A percentile compares a stretch with the other conserved stretches of the same genome.
Conservation (phyloP, 2,329 filamentous ascomycete species). For the Albophoma yamanashiensis region DNA sequence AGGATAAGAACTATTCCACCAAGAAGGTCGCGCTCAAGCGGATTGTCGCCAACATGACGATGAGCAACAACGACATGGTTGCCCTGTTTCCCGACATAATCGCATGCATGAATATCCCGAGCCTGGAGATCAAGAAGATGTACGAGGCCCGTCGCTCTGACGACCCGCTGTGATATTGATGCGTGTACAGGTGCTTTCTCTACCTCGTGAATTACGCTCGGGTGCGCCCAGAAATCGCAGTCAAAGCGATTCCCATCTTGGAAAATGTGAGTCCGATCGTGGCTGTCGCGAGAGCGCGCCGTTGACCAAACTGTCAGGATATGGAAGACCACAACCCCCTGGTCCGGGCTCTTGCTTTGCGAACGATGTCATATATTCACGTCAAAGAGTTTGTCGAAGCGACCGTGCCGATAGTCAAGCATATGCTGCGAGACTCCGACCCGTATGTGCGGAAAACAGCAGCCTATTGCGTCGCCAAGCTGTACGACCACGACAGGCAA, state of each 20-base stretch:
- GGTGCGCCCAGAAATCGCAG: constrained; percentile 84
- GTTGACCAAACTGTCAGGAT: constrained; percentile 47
- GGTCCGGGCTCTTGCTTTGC: constrained; percentile 80
- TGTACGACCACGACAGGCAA: constrained; percentile 90
- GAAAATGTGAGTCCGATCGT: constrained; percentile 49
- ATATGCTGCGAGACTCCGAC: constrained; percentile 73
- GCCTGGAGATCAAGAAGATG: constrained; percentile 99
- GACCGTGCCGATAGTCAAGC: constrained; percentile 74
- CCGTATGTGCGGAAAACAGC: constrained; percentile 97
- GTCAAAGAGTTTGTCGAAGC: constrained; percentile 92
- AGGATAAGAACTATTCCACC: constrained; percentile 88
- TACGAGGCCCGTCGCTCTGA: constrained; percentile 29
- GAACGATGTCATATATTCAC: constrained; percentile 96
- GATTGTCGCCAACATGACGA: constrained; percentile 99
- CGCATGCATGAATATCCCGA: constrained; percentile 87
- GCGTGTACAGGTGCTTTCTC: constrained; percentile 70
- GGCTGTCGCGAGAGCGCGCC: background rate
- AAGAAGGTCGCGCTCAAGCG: constrained; percentile 99
- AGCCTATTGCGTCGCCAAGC: constrained; percentile 89
- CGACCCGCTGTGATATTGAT: background rate
- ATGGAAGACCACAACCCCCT: constrained; percentile 90
- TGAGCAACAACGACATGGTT: constrained; percentile 99
- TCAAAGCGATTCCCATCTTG: constrained; percentile 84
- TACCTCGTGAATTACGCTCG: constrained; percentile 96
- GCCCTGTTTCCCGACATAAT: constrained; percentile 93